Evolutionary conservation across 495 filamentous ascomycete genomes (phyloP).

Genomic region (Glonium stellatum): DNA sequence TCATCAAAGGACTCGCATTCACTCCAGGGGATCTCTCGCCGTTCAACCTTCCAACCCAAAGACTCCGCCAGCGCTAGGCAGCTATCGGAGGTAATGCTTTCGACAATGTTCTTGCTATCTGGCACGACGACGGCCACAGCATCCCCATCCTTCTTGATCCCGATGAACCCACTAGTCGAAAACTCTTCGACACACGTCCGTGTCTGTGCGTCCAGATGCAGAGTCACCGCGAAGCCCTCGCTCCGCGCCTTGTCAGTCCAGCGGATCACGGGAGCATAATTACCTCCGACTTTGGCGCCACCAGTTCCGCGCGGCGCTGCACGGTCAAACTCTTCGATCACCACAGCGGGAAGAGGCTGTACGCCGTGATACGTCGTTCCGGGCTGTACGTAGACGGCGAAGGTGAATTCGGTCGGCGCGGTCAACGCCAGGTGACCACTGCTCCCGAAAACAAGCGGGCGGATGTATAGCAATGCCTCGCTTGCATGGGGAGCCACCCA

Average conservation of each 20-base stretch:
- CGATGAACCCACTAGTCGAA: conserved; percentile 43
- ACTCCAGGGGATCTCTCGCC: conserved; percentile 20
- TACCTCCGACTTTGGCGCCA: conserved; percentile 51
- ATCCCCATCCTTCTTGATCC: conserved; percentile 30
- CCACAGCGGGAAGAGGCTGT: conserved; percentile 36
- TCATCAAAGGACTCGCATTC: conserved; percentile 18
- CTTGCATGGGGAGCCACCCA: conserved; percentile 40
- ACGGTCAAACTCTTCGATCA: conserved; percentile 54
- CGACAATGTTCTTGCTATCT: conserved; percentile 37
- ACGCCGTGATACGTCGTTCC: conserved; percentile 37
- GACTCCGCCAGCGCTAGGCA: conserved; percentile 28
- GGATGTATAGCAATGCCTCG: conserved; percentile 41
- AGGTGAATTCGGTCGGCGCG: conserved; percentile 36
- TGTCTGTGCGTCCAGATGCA: conserved; percentile 44
- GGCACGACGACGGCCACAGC: conserved; percentile 31
- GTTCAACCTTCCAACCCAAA: conserved; percentile 35
- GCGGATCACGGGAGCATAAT: conserved; percentile 51
- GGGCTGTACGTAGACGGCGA: conserved; percentile 41
- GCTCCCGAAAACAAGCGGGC: conserved; percentile 40
- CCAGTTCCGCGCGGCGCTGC: conserved; percentile 50
- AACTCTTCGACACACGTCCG: conserved; percentile 45
- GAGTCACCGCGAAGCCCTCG: conserved; percentile 42
- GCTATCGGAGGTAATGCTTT: conserved; percentile 31
- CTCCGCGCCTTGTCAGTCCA: conserved; percentile 37
- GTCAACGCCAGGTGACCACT: conserved; percentile 34